These are phyloP conservation scores for Lipomyces sp. DNA, from an alignment of 805 yeast species.

Conservation along the genomic window DNA sequence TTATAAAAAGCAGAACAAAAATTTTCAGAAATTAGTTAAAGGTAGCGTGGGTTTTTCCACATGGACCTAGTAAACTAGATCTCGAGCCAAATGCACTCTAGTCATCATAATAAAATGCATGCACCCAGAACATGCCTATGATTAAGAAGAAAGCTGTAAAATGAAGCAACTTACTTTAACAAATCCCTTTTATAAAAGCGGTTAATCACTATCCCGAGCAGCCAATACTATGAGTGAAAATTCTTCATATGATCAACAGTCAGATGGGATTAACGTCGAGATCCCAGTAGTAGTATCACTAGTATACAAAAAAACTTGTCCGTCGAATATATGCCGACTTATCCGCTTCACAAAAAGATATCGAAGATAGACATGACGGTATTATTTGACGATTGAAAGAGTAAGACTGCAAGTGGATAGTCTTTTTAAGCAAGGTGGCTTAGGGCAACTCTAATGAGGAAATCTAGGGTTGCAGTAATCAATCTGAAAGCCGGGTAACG, in stretches of 20 bases:
- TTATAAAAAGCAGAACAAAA: constrained; percentile 1
- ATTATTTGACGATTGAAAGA: no score
- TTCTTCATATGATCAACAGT: background rate
- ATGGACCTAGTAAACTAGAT: constrained; percentile 61
- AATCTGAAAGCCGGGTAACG: background rate
- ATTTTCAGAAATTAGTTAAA: constrained; percentile 52
- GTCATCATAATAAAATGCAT: constrained; percentile 61
- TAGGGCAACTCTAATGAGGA: background rate
- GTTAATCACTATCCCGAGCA: background rate
- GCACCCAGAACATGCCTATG: background rate
- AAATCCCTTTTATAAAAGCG: background rate
- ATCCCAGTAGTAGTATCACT: background rate
- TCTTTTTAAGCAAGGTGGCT: background rate
- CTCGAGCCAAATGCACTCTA: constrained; percentile 99
- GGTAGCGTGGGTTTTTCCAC: constrained; percentile 98
- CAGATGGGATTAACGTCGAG: background rate
- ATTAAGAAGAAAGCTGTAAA: background rate
- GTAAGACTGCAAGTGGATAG: no score
- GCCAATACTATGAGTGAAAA: no score
- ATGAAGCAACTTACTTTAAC: background rate
- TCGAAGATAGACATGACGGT: no score
- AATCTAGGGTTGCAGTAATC: background rate
- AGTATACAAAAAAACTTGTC: no score
- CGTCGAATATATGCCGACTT: no score
- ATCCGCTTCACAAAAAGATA: no score